Base-by-base conservation (phyloP, 2,329 filamentous ascomycete species). In the Curvularia sp. region DNA sequence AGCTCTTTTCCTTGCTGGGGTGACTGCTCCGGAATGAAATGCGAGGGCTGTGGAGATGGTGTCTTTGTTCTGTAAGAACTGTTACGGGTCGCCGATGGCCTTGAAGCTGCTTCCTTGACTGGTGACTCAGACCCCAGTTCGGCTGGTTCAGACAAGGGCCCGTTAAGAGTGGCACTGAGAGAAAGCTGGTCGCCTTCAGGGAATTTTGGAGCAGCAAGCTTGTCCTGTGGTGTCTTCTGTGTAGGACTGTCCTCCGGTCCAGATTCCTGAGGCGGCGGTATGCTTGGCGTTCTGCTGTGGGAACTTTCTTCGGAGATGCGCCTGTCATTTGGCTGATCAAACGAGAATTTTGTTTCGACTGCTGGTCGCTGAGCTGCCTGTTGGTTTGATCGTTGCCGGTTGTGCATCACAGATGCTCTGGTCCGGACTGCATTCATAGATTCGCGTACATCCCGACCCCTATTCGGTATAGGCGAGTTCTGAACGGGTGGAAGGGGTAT, bases 1-100 rank as follows among this genome's bases (percentile, higher is more conserved):
- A 99, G 83, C 67, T 97, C 93, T 74, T 97, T 97, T 8, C 88
- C 89, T 6, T 88, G 82, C 35, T 90, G 88, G 8, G 92, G 92
- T 0, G 90, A 90, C 30, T 80, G 77, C 33, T 83, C 81, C 3
- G 80, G 77, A n/a, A 81, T 71, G 55, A 80, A 83, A 55, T 80
- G 78, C 12, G 74, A 72, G 7, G 71, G 70, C 20, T 80, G 79
- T 12, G 81, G 80, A 3, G 80, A 75, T 4, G 75, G 72, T 4
- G 77, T 70, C 55, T 78, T 78, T 4, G 65, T 62, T 50, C 71
- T 69, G 15, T 72, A 69, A 12, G 76, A 77, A 24, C 64, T 66
- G 51, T 66, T 64, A 28, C 76, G 71, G 13, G 63, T 65, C 1
- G 71, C 75, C 22, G 70, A 31, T 44, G 55, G 55, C 8, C 62